A percentile compares a stretch with the other conserved stretches of the same genome.
These are phyloP conservation scores for Helotiales sp. DNA, from an alignment of 2,329 filamentous ascomycete species.

Conservation along the genomic window DNA sequence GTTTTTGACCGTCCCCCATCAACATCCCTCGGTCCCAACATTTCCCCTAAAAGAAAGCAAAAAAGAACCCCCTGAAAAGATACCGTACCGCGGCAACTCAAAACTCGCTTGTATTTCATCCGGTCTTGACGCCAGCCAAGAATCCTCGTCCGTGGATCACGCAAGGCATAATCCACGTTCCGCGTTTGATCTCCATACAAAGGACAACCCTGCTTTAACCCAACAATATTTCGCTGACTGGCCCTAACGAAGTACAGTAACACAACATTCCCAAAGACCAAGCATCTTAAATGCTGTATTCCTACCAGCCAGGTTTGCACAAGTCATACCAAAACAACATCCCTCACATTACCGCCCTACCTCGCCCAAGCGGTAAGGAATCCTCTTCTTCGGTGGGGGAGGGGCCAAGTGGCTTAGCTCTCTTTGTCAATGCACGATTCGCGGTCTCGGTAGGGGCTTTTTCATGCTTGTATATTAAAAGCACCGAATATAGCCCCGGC, in stretches of 20 bases:
- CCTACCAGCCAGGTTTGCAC: not conserved
- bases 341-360: not conserved
- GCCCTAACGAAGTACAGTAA: not conserved
- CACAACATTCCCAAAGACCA: conserved; percentile 1
- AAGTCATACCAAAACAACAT: not conserved
- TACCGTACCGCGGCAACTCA: not conserved
- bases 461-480: conserved; percentile 14
- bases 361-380: not conserved
- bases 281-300: not conserved
- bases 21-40: not conserved
- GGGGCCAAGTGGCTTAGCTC: not conserved
- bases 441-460: not conserved
- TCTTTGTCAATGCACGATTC: conserved; percentile 14
- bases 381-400: not conserved
- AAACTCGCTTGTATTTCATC: conserved; percentile 17
- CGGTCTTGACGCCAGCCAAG: conserved; percentile 23
- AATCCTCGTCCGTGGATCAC: conserved; percentile 15
- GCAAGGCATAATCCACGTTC: conserved; percentile 24
- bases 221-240: not conserved
- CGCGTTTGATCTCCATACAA: conserved; percentile 28
- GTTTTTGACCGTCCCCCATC: not conserved
- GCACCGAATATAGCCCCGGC: not conserved
- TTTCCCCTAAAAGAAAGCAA: not conserved
- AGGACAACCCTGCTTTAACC: conserved; percentile 14
- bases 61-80: not conserved